These are phyloP conservation scores for Mercurialis annua DNA, from an alignment of 345 rosid genomes.

Conservation along the genomic window DNA sequence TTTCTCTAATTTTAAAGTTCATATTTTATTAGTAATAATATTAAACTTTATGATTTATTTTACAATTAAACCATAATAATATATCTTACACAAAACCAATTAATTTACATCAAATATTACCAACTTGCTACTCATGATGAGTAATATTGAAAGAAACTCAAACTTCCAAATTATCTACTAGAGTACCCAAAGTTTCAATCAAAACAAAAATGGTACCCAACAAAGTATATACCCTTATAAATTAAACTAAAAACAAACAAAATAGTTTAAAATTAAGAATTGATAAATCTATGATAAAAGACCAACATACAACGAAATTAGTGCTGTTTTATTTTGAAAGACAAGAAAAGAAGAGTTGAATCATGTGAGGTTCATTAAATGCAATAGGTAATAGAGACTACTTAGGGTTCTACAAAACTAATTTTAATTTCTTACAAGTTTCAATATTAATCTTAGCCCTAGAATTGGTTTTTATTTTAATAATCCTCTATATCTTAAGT, in stretches of 20 bases:
- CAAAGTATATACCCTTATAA: not conserved
- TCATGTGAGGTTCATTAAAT: constrained; percentile 50
- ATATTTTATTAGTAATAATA: too few relatives aligned
- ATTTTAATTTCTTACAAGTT: constrained; percentile 4
- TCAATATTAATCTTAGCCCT: constrained; percentile 25
- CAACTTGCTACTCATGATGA: too few relatives aligned
- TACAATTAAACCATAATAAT: too few relatives aligned
- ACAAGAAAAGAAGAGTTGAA: constrained; percentile 30
- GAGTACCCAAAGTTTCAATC: not conserved
- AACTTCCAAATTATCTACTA: not conserved
- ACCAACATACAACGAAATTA: constrained; percentile 37
- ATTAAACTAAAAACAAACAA: too few relatives aligned
- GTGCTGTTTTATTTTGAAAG: constrained; percentile 43
- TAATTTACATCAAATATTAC: too few relatives aligned
- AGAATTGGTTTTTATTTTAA: constrained; percentile 20
- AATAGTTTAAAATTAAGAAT: not conserved
- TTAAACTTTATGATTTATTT: too few relatives aligned
- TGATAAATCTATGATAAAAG: constrained; percentile 15
- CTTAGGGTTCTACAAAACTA: constrained; percentile 33
- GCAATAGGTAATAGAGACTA: constrained; percentile 23
- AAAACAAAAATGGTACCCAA: not conserved
- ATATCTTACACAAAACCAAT: too few relatives aligned
- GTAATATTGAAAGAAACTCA: not conserved
- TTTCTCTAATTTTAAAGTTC: too few relatives aligned
- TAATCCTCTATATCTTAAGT: constrained; percentile 13